Evolutionary conservation across 2,329 filamentous ascomycete species (phyloP), one percentile per base, ranked within the genome.

Genomic region (Cladobotryum mycophilum): DNA sequence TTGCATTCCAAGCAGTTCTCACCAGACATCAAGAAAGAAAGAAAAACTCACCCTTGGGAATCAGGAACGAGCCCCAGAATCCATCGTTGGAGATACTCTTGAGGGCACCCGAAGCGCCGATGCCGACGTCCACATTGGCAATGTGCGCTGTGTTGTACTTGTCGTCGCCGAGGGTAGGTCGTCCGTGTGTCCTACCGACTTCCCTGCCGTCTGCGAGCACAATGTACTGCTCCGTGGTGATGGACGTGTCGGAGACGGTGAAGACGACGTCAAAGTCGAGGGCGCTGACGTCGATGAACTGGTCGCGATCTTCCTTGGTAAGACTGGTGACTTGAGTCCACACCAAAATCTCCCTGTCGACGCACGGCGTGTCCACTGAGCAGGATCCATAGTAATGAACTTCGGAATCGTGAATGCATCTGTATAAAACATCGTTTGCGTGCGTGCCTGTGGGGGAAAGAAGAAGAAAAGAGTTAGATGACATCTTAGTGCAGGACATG

Each of bases 71-170:
- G 2, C 47, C 47, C 47, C 47, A 49, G 13, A 49, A 44, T 7
- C 47, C 47, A 20, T 49, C 47, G 3, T 49, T 49, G 1, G 47
- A 34, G n/a, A 49, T 49, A 11, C 47, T 49, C 15, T 41, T 18
- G 9, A 44, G n/a, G 15, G 47, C 47, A 4, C 47, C 47, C 8
- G 41, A 34, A 2, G 47, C 47, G 11, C 47, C 47, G 33, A 15
- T 43, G 3, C 47, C 47, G 14, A 49, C 47, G 18, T 49, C 36
- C 4, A 44, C 12, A 20, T 33, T 20, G 2, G 17, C 37, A 2
- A 45, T 44, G n/a, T 49, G 25, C 0, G 20, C 12, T 33, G 22
- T 30, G 12, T 45, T 44, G 13, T 49, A 44, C 12, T 49, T 49
- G 7, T 44, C 34, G 1, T 36, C 41, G n/a, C 47, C 47, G 5